These are phyloP conservation scores for Elaphomyces granulatus DNA, from an alignment of 495 filamentous ascomycete genomes.

Conservation along the genomic window DNA sequence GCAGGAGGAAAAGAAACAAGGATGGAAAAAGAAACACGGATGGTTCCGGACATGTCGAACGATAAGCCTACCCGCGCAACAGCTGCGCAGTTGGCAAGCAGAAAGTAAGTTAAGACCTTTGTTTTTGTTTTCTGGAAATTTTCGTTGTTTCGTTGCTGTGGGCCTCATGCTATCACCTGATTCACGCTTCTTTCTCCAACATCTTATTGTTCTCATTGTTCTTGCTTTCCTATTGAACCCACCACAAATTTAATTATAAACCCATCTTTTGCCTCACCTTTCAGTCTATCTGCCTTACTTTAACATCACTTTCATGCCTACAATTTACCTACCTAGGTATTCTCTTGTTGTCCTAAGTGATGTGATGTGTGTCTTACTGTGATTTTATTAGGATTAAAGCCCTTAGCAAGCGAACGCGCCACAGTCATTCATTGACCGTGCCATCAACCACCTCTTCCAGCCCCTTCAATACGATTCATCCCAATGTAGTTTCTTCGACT, in stretches of 20 bases:
- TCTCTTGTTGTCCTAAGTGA: too few species aligned
- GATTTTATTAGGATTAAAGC: constrained; percentile 4
- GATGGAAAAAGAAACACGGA: constrained; percentile 2
- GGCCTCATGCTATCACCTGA: neutral
- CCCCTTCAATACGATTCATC: constrained; percentile 17
- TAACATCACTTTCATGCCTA: too few species aligned
- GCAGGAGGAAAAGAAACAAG: neutral
- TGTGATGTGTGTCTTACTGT: too few species aligned
- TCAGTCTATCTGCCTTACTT: neutral
- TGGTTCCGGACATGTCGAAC: constrained; percentile 25
- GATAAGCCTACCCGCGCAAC: constrained; percentile 36
- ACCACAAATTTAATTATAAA: neutral
- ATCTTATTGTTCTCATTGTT: constrained; percentile 3
- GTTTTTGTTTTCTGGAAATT: constrained; percentile 4
- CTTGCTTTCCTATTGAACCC: neutral
- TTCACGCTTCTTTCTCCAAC: neutral
- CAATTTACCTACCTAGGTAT: too few species aligned
- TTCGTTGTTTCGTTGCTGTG: constrained; percentile 1
- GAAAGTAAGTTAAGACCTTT: constrained; percentile 33
- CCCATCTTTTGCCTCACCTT: constrained; percentile 1
- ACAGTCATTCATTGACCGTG: too few species aligned
- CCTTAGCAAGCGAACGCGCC: constrained; percentile 1
- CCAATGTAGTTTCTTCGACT: constrained; percentile 17
- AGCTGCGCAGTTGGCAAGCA: constrained; percentile 36
- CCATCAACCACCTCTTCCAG: constrained; percentile 10